Percentiles rank a stretch among this genome's conserved stretches.
These are phyloP conservation scores for Stemphylium vesicarium DNA, from an alignment of 2,329 filamentous ascomycete genomes.

Conservation along the genomic window DNA sequence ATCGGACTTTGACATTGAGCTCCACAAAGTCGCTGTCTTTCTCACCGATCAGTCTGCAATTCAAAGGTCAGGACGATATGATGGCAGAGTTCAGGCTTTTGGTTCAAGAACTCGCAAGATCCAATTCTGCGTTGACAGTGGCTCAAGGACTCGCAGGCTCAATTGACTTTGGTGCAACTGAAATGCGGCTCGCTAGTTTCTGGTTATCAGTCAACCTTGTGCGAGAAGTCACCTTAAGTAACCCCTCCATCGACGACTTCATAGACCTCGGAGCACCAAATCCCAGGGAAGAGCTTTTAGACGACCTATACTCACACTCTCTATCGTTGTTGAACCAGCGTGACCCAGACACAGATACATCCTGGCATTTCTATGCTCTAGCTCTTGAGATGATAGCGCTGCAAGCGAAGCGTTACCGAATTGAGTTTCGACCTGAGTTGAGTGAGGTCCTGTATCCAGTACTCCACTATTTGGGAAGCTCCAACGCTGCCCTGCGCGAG, in stretches of 20 bases:
- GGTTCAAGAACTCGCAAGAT: slow-evolving; percentile 61
- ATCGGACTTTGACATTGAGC: slow-evolving; percentile 24
- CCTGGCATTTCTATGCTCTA: slow-evolving; percentile 79
- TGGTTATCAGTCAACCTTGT: slow-evolving; percentile 81
- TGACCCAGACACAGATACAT: slow-evolving; percentile 48
- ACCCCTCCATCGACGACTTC: slow-evolving; percentile 68
- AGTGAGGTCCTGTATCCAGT: slow-evolving; percentile 91
- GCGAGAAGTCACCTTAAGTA: slow-evolving; percentile 61
- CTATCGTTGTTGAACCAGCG: slow-evolving; percentile 63
- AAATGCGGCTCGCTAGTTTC: slow-evolving; percentile 71
- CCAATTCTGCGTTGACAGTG: slow-evolving; percentile 56
- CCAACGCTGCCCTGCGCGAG: slow-evolving; percentile 69
- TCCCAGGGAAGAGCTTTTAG: slow-evolving; percentile 47
- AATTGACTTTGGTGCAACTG: slow-evolving; percentile 63
- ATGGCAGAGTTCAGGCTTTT: slow-evolving; percentile 66
- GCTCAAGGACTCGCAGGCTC: slow-evolving; percentile 70
- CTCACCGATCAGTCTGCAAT: slow-evolving; percentile 61
- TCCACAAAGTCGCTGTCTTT: slow-evolving; percentile 53
- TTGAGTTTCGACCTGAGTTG: slow-evolving; percentile 79
- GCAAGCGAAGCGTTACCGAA: slow-evolving; percentile 70
- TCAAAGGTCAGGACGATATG: slow-evolving; percentile 71
- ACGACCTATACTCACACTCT: slow-evolving; percentile 74
- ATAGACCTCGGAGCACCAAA: slow-evolving; percentile 59
- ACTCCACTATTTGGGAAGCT: slow-evolving; percentile 83
- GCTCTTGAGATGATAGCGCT: slow-evolving; percentile 82